These are phyloP conservation scores for Leccinum fuscescens DNA, from an alignment of 1,284 basidiomycete species.

Conservation along the genomic window DNA sequence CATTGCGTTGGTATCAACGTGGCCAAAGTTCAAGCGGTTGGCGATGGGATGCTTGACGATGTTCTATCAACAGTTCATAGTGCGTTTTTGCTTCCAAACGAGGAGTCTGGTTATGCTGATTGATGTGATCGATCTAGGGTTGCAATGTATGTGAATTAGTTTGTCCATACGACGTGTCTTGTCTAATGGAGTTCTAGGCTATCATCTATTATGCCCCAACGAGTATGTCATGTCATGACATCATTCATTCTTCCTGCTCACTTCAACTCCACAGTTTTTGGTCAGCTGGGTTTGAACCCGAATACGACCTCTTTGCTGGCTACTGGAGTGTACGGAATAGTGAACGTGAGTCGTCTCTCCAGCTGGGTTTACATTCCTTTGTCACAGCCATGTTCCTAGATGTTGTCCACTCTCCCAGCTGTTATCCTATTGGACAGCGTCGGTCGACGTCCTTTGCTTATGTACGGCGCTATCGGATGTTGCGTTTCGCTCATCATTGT, in stretches of 20 bases:
- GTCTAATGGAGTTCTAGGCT: constrained; percentile 23
- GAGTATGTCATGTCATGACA: constrained; percentile 20
- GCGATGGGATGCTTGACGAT: constrained; percentile 33
- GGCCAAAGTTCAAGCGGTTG: constrained; percentile 37
- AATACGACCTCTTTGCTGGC: constrained; percentile 35
- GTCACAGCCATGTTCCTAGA: constrained; percentile 13
- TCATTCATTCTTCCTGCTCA: not conserved
- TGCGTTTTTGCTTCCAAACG: constrained; percentile 13
- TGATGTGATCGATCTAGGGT: constrained; percentile 18
- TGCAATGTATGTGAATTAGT: constrained; percentile 24
- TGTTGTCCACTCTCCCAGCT: constrained; percentile 30
- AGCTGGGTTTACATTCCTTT: not conserved
- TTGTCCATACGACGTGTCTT: not conserved
- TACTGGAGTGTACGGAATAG: constrained; percentile 34
- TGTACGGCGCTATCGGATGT: constrained; percentile 34
- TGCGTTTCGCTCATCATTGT: constrained; percentile 30
- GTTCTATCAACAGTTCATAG: constrained; percentile 36
- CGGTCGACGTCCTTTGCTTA: constrained; percentile 34
- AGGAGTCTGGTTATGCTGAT: constrained; percentile 1
- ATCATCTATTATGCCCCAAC: constrained; percentile 37
- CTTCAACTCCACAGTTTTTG: constrained; percentile 26
- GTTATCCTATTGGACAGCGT: constrained; percentile 31
- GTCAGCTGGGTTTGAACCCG: constrained; percentile 32
- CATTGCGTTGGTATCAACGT: constrained; percentile 23
- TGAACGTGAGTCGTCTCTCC: constrained; percentile 25